A percentile compares a stretch with the other conserved stretches of the same genome.
These are phyloP conservation scores for Schoenoplectus tabernaemontani DNA, from an alignment of 202 grass and related monocot species.

Conservation along the genomic window DNA sequence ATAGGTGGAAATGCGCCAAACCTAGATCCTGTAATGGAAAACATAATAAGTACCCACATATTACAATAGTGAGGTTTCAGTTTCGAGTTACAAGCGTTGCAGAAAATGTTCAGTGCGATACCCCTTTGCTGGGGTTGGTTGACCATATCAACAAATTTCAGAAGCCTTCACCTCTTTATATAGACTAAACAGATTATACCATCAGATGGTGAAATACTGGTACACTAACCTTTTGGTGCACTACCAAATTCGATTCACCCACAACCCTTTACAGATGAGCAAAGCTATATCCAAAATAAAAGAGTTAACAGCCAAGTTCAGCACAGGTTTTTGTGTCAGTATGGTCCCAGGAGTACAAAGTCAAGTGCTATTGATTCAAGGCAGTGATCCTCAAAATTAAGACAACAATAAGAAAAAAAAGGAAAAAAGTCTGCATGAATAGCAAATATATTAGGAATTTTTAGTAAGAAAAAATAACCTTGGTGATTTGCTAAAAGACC, in stretches of 20 bases:
- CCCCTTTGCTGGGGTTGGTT: neutral
- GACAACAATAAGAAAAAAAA: neutral
- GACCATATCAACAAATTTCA: neutral
- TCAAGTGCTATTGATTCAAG: neutral
- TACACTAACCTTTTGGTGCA: neutral
- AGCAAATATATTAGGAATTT: neutral
- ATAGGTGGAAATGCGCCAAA: conserved; percentile 8
- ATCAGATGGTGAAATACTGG: neutral
- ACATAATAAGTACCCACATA: neutral
- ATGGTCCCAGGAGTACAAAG: neutral
- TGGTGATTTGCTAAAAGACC: conserved; percentile 56
- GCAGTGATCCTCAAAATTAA: neutral
- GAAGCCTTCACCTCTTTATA: neutral
- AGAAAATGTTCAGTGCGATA: neutral
- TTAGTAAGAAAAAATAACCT: conserved; percentile 45
- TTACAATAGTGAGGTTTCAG: neutral
- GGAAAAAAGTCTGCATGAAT: neutral
- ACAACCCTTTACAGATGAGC: neutral
- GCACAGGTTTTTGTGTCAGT: neutral
- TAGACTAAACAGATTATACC: neutral
- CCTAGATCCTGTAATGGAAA: conserved; percentile 1
- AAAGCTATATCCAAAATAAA: neutral
- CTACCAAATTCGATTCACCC: neutral
- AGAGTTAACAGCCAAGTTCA: neutral
- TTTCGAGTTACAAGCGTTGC: neutral